phyloP scores from a whole-genome alignment of 129 eudicot genomes.

The Cynara cardunculus region DNA sequence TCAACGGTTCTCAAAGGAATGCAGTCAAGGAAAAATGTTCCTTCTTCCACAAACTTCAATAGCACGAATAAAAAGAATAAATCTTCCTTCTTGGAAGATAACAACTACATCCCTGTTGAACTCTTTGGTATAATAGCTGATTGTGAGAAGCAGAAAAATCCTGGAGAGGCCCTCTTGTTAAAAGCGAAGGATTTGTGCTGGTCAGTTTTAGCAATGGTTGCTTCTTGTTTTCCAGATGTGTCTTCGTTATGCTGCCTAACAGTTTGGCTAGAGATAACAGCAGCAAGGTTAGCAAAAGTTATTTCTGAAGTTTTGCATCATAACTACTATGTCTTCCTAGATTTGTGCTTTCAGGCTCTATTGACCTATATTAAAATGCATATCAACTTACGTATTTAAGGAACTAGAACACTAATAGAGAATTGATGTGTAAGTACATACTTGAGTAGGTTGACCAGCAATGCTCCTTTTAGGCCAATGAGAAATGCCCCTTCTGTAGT shows the following conservation, averaged over 20 bases:
- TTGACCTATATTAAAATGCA: slow-evolving; percentile 3
- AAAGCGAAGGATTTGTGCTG: slow-evolving; percentile 94
- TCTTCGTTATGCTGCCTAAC: slow-evolving; percentile 85
- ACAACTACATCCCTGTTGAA: slow-evolving; percentile 57
- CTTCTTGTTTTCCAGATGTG: slow-evolving; percentile 91
- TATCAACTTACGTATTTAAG: background rate
- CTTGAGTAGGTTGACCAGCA: background rate
- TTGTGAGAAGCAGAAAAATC: slow-evolving; percentile 74
- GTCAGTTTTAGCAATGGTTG: slow-evolving; percentile 89
- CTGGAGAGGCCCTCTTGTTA: slow-evolving; percentile 81
- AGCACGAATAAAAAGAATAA: slow-evolving; percentile 37
- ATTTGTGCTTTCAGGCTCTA: slow-evolving; percentile 9
- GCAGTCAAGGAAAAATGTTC: slow-evolving; percentile 51
- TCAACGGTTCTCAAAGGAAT: slow-evolving; percentile 78
- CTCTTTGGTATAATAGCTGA: slow-evolving; percentile 84
- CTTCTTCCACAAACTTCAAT: slow-evolving; percentile 46
- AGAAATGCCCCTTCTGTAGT: background rate
- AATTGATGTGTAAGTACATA: background rate
- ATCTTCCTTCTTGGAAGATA: slow-evolving; percentile 44
- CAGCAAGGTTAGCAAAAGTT: slow-evolving; percentile 66
- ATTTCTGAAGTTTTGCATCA: slow-evolving; percentile 5
- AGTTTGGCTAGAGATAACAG: slow-evolving; percentile 94
- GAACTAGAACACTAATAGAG: background rate
- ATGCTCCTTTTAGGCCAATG: background rate
- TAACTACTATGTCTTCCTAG: slow-evolving; percentile 19